Conservation (phyloP, 2,329 filamentous ascomycete genomes). For the Neoascochyta sp. region DNA sequence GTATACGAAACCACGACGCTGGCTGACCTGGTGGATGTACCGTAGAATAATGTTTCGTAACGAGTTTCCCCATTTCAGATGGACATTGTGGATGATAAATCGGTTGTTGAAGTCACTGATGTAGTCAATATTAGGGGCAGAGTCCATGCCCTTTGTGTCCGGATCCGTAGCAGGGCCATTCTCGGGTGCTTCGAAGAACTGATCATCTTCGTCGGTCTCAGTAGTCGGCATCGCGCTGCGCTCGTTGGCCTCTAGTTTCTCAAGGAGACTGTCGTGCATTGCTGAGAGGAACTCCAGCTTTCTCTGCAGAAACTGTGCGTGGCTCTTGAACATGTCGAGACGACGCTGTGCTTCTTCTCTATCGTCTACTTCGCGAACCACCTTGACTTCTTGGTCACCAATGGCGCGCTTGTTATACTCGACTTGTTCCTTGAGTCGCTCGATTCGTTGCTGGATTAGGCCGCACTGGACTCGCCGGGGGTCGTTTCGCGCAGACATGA, state of each 20-base stretch:
- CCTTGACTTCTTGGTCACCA: slow-evolving; percentile 68
- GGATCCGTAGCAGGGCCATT: slow-evolving; percentile 49
- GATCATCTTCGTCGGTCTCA: slow-evolving; percentile 43
- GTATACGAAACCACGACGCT: slow-evolving; percentile 93
- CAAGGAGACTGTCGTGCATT: slow-evolving; percentile 57
- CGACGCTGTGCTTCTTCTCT: slow-evolving; percentile 54
- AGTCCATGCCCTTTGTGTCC: slow-evolving; percentile 55
- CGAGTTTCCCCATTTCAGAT: slow-evolving; percentile 97
- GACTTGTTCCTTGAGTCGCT: slow-evolving; percentile 75
- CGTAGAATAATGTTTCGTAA: slow-evolving; percentile 93
- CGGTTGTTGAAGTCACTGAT: slow-evolving; percentile 96
- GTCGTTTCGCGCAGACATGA: slow-evolving; percentile 74
- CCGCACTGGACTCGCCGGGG: slow-evolving; percentile 83
- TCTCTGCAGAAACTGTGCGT: slow-evolving; percentile 54
- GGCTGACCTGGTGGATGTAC: slow-evolving; percentile 96
- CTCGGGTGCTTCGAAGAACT: slow-evolving; percentile 51
- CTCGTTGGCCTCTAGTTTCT: slow-evolving; percentile 56
- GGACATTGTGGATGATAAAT: slow-evolving; percentile 96
- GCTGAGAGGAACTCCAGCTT: slow-evolving; percentile 58
- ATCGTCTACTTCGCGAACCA: slow-evolving; percentile 54
- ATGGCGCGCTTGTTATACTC: slow-evolving; percentile 68
- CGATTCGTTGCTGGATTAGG: slow-evolving; percentile 75
- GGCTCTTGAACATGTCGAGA: slow-evolving; percentile 52
- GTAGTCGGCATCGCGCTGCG: slow-evolving; percentile 44
- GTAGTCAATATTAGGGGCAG: slow-evolving; percentile 72